Base-by-base conservation (phyloP, 2,329 filamentous ascomycete genomes). In the Ilyonectria robusta region DNA sequence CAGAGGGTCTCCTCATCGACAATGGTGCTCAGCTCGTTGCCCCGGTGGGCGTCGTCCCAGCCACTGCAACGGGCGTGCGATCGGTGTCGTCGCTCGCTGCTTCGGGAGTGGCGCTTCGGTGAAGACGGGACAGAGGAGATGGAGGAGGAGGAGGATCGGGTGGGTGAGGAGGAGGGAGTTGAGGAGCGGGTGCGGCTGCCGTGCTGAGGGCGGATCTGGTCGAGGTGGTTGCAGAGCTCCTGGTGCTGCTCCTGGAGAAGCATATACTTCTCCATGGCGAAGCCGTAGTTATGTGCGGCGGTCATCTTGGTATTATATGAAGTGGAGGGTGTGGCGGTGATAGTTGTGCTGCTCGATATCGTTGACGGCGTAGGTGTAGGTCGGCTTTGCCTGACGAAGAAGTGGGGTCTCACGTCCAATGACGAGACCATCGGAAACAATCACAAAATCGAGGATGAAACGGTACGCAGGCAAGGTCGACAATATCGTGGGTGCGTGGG, bases 101-200 rank as follows among this genome's bases (percentile, higher is more conserved):
- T 78, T 44, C 77, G 76, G 2, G 85, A 78, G 67, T 80, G 80
- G 54, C 78, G 78, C 79, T 82, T 75, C 81, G 86, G 74, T 83
- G 87, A 81, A 81, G 89, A 59, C 13, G 74, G 66, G 40, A 51
- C 56, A 83, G 86, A 75, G 78, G 79, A 68, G 48, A 84, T 84
- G 61, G 87, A 84, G 74, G 86, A 66, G 1, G 63, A 66, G 2
- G 87, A 69, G 85, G 86, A 78, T 82, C 91, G 77, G 79, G 88
- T 83, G 75, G 86, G 87, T 77, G 91, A 91, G 76, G 87, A 86
- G 77, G 89, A 81, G 79, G 89, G 84, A 77, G 90, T 85, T 2
- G 83, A 83, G 2, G 83, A 82, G 15, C 81, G 79, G n/a, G 71
- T 75, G 7, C 75, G 68, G 13, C 71, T 75, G 19, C 65, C 70